Conservation (phyloP, 345 rosid species). For the Dovyalis caffra region DNA sequence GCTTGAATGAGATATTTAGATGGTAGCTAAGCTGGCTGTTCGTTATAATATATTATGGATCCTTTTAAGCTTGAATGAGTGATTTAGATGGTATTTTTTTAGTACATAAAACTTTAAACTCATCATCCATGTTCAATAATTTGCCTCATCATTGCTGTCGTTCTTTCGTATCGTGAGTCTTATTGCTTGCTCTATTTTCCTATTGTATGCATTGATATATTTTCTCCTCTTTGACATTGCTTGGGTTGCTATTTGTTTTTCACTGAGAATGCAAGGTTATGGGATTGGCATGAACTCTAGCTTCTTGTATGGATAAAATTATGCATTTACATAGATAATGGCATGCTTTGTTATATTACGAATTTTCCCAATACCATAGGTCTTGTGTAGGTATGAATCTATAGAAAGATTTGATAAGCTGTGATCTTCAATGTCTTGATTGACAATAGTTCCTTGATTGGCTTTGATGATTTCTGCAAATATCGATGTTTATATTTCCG, state of each 20-base stretch:
- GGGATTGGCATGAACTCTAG: not conserved
- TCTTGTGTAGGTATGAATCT: not conserved
- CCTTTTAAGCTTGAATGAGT: not conserved
- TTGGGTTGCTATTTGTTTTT: not conserved
- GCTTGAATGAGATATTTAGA: not conserved
- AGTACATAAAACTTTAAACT: not conserved
- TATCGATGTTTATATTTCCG: not conserved
- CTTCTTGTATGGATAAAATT: not conserved
- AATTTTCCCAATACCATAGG: not conserved
- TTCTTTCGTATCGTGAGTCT: not conserved
- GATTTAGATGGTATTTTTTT: not conserved
- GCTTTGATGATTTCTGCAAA: not conserved
- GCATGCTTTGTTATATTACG: not conserved
- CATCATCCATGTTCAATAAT: not conserved
- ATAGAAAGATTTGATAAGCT: conserved; percentile 1
- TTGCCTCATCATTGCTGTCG: not conserved
- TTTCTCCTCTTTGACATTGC: not conserved
- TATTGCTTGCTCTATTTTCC: not conserved
- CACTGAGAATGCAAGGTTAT: not conserved
- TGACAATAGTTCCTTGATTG: not conserved
- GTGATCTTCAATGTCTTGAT: not conserved
- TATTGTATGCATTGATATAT: not conserved
- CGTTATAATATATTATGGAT: too few species aligned
- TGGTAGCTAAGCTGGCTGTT: too few species aligned
- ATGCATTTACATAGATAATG: not conserved